phyloP scores from a whole-genome alignment of 345 rosid species.

The Cochlearia excelsa region DNA sequence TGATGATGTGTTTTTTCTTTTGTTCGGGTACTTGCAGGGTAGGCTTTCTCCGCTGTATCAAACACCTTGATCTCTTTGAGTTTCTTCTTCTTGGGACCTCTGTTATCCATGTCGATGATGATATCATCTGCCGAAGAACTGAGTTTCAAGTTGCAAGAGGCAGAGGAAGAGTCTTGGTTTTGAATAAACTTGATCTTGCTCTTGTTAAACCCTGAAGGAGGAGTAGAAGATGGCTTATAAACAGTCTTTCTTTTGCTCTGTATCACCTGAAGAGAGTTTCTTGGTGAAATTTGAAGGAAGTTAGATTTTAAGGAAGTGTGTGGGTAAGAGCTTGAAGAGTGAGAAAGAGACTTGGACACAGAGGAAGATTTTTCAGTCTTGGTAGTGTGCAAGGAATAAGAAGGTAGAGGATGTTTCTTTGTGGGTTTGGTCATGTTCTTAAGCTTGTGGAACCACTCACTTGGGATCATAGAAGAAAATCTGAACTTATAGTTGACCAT shows the following conservation, averaged over 20 bases:
- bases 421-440: slow-evolving; percentile 44
- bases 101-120: slow-evolving; percentile 41
- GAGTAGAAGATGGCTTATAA: slow-evolving; percentile 44
- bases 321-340: slow-evolving; percentile 35
- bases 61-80: slow-evolving; percentile 21
- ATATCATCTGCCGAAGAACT: slow-evolving; percentile 17
- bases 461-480: slow-evolving; percentile 55
- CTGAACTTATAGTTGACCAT: slow-evolving; percentile 59
- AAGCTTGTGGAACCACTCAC: slow-evolving; percentile 78
- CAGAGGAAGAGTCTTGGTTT: slow-evolving; percentile 33
- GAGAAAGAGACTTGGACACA: slow-evolving; percentile 24
- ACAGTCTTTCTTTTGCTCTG: slow-evolving; percentile 44
- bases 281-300: slow-evolving; percentile 34
- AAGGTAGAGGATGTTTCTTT: slow-evolving; percentile 15
- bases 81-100: slow-evolving; percentile 27
- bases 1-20: slow-evolving; percentile 15
- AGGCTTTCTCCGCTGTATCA: slow-evolving; percentile 32
- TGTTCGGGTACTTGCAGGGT: slow-evolving; percentile 20
- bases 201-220: slow-evolving; percentile 20
- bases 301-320: slow-evolving; percentile 5
- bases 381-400: slow-evolving; percentile 20
- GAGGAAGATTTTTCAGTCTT: slow-evolving; percentile 14
- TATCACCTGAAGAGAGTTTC: slow-evolving; percentile 39
- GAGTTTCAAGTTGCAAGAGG: slow-evolving; percentile 40
- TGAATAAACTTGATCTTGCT: slow-evolving; percentile 3